phyloP scores from a whole-genome alignment of 768 basidiomycete species.

The Kwoniella sp. region DNA sequence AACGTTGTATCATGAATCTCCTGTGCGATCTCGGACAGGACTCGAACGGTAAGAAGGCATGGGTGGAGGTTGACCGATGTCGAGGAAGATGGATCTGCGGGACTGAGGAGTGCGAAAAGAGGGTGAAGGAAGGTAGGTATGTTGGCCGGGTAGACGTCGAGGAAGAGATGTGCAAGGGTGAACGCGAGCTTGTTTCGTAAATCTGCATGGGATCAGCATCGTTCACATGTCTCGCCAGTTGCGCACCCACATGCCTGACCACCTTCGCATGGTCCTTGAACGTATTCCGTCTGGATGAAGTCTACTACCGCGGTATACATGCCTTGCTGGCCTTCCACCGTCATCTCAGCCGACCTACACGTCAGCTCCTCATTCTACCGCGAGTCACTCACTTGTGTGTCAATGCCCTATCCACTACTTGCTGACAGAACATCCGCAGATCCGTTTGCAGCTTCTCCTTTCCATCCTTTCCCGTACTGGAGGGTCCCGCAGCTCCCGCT shows the following conservation, averaged over 20 bases:
- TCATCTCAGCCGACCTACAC: constrained; percentile 47
- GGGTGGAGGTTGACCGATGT: constrained; percentile 72
- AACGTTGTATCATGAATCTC: constrained; percentile 96
- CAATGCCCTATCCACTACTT: constrained; percentile 48
- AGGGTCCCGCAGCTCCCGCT: constrained; percentile 45
- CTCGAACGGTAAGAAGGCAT: constrained; percentile 80
- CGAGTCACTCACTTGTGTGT: constrained; percentile 46
- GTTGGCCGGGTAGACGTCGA: constrained; percentile 41
- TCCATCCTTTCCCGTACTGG: constrained; percentile 45
- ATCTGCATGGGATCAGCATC: constrained; percentile 55
- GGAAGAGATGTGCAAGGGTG: constrained; percentile 49
- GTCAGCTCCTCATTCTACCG: constrained; percentile 44
- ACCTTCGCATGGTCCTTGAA: constrained; percentile 76
- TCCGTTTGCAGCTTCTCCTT: constrained; percentile 47
- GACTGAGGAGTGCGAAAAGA: constrained; percentile 34
- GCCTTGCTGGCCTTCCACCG: constrained; percentile 35
- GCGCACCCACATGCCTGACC: constrained; percentile 68
- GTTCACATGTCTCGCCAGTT: too few species aligned
- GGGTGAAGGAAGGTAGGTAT: constrained; percentile 45
- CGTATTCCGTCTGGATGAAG: constrained; percentile 85
- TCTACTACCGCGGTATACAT: constrained; percentile 71
- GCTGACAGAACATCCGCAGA: constrained; percentile 47
- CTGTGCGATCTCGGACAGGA: constrained; percentile 88
- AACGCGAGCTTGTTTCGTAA: constrained; percentile 71
- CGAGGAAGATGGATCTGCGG: constrained; percentile 42